Percentiles rank a stretch among this genome's conserved stretches.
These are phyloP conservation scores for Aureobasidium sp. DNA, from an alignment of 2,329 filamentous ascomycete species.

Conservation along the genomic window DNA sequence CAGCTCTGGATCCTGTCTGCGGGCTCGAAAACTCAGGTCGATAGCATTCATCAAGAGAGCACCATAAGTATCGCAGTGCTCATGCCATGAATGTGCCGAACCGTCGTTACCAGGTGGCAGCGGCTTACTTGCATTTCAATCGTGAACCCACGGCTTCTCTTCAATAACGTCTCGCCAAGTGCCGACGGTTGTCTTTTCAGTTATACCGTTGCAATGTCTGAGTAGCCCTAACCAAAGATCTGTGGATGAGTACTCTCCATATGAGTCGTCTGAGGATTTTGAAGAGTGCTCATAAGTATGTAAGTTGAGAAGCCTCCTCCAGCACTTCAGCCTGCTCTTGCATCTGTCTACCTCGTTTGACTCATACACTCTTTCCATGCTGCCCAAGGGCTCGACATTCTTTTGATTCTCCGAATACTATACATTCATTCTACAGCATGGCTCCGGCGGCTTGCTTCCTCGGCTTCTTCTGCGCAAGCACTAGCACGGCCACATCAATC, in stretches of 20 bases:
- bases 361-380: not conserved
- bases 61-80: not conserved
- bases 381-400: not conserved
- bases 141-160: not conserved
- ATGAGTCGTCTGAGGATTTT: not conserved
- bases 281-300: not conserved
- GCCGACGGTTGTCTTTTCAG: not conserved
- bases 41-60: not conserved
- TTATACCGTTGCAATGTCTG: slow-evolving; percentile 7
- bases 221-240: not conserved
- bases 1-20: not conserved
- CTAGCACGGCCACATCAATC: not conserved
- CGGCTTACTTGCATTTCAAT: not conserved
- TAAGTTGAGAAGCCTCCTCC: not conserved
- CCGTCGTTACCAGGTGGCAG: not conserved
- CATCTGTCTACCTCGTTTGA: not conserved
- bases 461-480: not conserved
- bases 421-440: not conserved
- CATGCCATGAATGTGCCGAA: not conserved
- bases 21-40: not conserved
- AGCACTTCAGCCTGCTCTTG: not conserved
- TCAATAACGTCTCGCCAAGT: not conserved
- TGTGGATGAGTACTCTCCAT: not conserved
- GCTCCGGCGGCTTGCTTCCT: not conserved
- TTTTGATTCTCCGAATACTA: not conserved